Evolutionary conservation across 345 rosid species (phyloP).

Genomic region (Jatropha curcas): DNA sequence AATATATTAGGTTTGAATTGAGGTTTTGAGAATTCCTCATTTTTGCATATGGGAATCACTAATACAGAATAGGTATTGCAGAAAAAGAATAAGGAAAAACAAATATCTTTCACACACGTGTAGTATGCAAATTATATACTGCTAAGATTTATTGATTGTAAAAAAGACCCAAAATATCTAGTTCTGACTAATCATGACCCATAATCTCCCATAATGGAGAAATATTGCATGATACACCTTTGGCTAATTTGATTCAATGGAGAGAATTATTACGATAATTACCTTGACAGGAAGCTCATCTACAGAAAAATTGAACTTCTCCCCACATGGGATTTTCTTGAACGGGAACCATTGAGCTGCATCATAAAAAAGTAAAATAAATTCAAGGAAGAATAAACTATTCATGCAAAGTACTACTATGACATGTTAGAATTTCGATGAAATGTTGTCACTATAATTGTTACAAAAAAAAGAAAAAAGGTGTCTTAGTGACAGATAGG

Average conservation of each 20-base stretch:
- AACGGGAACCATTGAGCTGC: constrained; percentile 97
- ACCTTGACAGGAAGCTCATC: constrained; percentile 95
- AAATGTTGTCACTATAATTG: too few relatives aligned
- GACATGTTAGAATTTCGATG: too few relatives aligned
- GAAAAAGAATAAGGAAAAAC: not conserved
- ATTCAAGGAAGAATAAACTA: not conserved
- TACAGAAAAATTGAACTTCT: constrained; percentile 86
- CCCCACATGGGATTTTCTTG: constrained; percentile 99
- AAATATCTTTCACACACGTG: not conserved
- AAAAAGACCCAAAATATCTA: not conserved
- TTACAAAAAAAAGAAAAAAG: too few relatives aligned
- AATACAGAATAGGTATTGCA: not conserved
- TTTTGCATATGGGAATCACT: not conserved
- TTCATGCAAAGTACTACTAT: too few relatives aligned
- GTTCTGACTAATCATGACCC: not conserved
- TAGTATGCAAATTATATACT: not conserved
- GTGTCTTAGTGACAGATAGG: too few relatives aligned
- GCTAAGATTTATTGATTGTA: not conserved
- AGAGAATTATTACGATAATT: too few relatives aligned
- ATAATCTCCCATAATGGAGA: not conserved
- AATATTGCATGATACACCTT: too few relatives aligned
- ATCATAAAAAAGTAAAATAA: constrained; percentile 26
- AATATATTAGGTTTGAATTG: not conserved
- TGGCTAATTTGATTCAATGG: too few relatives aligned
- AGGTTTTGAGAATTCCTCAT: not conserved